Base-by-base conservation (phyloP, 495 filamentous ascomycete genomes). In the Penicillium ochrochloron region DNA sequence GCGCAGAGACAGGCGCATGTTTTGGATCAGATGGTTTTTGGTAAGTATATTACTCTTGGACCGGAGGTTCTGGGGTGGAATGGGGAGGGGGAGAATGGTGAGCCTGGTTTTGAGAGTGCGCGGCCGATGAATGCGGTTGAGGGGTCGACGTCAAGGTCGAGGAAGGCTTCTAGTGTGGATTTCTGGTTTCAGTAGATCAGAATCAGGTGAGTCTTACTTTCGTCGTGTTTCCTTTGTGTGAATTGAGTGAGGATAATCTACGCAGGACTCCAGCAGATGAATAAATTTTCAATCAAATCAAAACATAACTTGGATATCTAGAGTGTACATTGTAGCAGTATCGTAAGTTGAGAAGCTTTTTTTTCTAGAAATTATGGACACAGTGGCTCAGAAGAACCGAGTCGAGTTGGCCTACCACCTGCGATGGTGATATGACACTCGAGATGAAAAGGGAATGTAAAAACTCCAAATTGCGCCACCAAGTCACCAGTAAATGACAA, bases 381-480 rank as follows among this genome's bases (percentile, higher is more conserved):
- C 44, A 64, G 31, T 58, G 60, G 53, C 62, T 31, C 60, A 2
- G 17, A 52, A 31, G 21, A 25, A 52, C 48, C 65, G 29, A 34
- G 31, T 52, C 35, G 17, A 2, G 25, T 51, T 37, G 53, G 51
- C 42, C 51, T 31, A 68, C 57, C 59, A 60, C 42, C 21, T 1
- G 41, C 59, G 25, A 46, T 56, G 56, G 56, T 39, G 27, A 56
- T 50, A 59, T 60, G 54, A 61, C 61, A 68, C 48, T 65, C 23
- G 29, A 55, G 17, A 55, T 62, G 60, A 46, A 68, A 62, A 19
- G 31, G 35, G 12, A 17, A 25, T 63, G 59, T 33, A 8, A 66
- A 62, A 73, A 72, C 71, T 64, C 71, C 69, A 63, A 41, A 60
- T 57, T 63, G 61, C 72, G 71, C 72, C 70, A 37, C 66, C 66